Evolutionary conservation across 495 filamentous ascomycete genomes (phyloP).

Genomic region (Physcia stellaris): DNA sequence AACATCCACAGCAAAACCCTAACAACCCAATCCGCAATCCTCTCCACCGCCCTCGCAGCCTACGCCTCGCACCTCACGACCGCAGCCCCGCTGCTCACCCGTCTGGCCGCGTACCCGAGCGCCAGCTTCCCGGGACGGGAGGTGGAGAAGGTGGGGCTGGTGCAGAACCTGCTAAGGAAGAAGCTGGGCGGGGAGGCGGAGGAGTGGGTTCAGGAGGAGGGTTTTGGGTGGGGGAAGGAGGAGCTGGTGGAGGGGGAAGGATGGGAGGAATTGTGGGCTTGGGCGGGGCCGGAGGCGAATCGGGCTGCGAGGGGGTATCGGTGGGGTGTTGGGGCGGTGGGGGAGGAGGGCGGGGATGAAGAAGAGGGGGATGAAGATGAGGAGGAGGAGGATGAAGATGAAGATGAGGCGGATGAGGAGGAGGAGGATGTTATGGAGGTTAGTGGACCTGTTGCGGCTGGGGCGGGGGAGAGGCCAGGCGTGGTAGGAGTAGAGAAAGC

Average conservation of each 20-base stretch:
- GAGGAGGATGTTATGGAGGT: slow-evolving; percentile 8
- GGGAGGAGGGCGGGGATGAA: slow-evolving; percentile 20
- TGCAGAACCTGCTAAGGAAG: slow-evolving; percentile 41
- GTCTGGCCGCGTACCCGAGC: slow-evolving; percentile 58
- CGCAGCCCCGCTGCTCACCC: slow-evolving; percentile 78
- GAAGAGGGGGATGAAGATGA: slow-evolving; percentile 7
- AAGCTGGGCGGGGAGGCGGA: slow-evolving; percentile 43
- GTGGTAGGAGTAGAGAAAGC: slow-evolving; percentile 51
- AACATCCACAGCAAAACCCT: not conserved
- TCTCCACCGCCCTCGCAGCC: slow-evolving; percentile 53
- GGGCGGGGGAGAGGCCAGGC: slow-evolving; percentile 44
- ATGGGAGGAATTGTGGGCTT: not conserved
- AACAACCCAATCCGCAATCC: slow-evolving; percentile 67
- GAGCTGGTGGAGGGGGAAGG: not conserved
- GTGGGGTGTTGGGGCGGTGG: slow-evolving; percentile 60
- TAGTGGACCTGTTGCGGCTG: slow-evolving; percentile 18
- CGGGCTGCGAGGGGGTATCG: slow-evolving; percentile 39
- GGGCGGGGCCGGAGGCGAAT: not conserved
- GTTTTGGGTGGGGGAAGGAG: not conserved
- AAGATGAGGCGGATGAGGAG: slow-evolving; percentile 32
- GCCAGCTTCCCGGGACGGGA: slow-evolving; percentile 46
- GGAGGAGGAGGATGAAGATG: slow-evolving; percentile 24
- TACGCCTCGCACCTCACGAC: slow-evolving; percentile 60
- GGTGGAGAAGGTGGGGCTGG: slow-evolving; percentile 32
- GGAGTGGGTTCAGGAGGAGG: slow-evolving; percentile 35